Conservation (phyloP, 495 filamentous ascomycete genomes). For the Tuber indicum region DNA sequence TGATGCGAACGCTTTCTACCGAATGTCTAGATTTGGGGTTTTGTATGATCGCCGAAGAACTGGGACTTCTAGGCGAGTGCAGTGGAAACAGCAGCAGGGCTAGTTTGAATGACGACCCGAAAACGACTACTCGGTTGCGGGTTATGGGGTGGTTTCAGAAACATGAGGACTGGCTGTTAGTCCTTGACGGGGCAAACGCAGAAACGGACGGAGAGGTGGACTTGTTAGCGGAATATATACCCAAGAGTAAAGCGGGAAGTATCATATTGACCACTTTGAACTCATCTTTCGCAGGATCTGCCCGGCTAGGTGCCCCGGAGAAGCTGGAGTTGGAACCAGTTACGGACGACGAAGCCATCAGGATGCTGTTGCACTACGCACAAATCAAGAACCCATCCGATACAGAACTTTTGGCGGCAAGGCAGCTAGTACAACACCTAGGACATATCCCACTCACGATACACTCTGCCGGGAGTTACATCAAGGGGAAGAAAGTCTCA, state of each 20-base stretch:
- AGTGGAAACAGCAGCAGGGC: background rate
- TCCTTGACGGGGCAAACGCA: constrained; percentile 69
- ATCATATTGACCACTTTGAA: constrained; percentile 77
- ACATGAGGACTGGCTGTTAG: constrained; percentile 65
- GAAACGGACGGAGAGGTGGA: constrained; percentile 54
- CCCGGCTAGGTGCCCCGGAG: constrained; percentile 48
- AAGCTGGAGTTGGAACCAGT: constrained; percentile 45
- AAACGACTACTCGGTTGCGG: constrained; percentile 23
- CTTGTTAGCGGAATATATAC: constrained; percentile 59
- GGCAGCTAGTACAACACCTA: constrained; percentile 62
- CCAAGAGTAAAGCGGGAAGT: constrained; percentile 60
- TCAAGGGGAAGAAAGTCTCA: constrained; percentile 64
- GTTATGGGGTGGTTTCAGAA: constrained; percentile 60
- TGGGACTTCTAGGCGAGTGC: constrained; percentile 46
- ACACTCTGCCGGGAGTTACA: constrained; percentile 66
- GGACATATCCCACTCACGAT: constrained; percentile 71
- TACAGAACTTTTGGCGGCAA: constrained; percentile 56
- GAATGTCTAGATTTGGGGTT: constrained; percentile 55
- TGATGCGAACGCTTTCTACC: constrained; percentile 46
- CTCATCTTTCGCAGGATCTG: constrained; percentile 62
- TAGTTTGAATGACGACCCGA: constrained; percentile 17
- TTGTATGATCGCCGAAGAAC: constrained; percentile 67
- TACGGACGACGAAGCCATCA: constrained; percentile 56
- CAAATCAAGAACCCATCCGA: constrained; percentile 50
- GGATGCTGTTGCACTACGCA: constrained; percentile 53